Base-by-base conservation (phyloP, 257 asterid genomes). In the Lantana camara region DNA sequence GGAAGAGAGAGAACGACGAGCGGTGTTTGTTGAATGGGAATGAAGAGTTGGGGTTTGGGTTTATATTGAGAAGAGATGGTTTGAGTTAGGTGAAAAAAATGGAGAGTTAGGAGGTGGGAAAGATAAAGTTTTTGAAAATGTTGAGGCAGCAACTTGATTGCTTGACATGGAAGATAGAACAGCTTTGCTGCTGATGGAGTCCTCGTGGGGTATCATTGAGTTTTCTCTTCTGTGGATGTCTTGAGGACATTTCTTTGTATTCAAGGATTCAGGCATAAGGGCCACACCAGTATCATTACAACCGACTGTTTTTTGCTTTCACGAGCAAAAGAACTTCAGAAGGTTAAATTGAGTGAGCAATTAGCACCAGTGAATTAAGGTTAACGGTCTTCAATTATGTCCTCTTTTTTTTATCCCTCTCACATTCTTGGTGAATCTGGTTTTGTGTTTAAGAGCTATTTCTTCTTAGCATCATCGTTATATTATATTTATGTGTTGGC, bases 91-190 rank as follows among this genome's bases (percentile, higher is more conserved):
- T 74, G 71, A 15, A 24, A 44, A 45, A 50, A 41, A 37, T n/a
- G 9, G 20, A 2, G 19, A 2, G 9, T 3, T 70, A 50, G 58
- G 55, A 75, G 79, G 86, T 73, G 77, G 75, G 60, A 13, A 27
- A 58, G 67, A 70, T 65, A 37, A 64, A 45, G 52, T 50, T 62
- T 64, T 62, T 64, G 79, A 72, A 63, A 75, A 70, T 72, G 72
- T 67, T 56, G 49, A 30, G 37, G 71, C 75, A 71, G 63, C 77
- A 62, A 62, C 53, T 55, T 63, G 63, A 55, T 85, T 77, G 83
- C 90, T 85, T 85, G 62, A 48, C 34, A 57, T 65, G 55, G 57
- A 71, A 74, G 87, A 65, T 55, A 64, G 38, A 63, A 63, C 62
- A 55, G 49, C 55, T 49, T 20, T 40, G 32, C 32, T 47, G 27